phyloP scores from a whole-genome alignment of 1,284 basidiomycete species.

The Trametes versicolor region DNA sequence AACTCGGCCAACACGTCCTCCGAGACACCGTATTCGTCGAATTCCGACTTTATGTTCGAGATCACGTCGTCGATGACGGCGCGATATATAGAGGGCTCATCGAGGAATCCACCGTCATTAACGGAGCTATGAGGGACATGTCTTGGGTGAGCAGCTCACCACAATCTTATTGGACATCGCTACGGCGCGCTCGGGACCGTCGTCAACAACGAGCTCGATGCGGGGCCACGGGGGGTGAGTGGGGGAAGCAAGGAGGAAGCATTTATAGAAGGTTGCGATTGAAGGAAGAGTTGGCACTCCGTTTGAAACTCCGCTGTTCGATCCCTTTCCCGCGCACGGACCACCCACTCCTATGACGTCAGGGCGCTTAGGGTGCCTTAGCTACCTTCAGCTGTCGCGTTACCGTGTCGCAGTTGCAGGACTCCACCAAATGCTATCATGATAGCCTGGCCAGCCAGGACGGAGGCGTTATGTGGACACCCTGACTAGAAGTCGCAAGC shows the following conservation, averaged over 20 bases:
- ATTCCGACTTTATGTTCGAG: constrained; percentile 88
- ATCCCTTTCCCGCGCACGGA: constrained; percentile 58
- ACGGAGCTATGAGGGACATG: constrained; percentile 62
- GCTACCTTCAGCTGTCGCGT: not conserved
- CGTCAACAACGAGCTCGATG: constrained; percentile 47
- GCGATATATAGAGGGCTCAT: constrained; percentile 93
- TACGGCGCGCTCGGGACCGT: constrained; percentile 43
- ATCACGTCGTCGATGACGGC: constrained; percentile 98
- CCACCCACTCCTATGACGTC: constrained; percentile 39
- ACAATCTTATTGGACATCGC: constrained; percentile 90
- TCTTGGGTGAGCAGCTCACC: constrained; percentile 81
- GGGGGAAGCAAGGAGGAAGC: constrained; percentile 46
- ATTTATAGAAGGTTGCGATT: constrained; percentile 62
- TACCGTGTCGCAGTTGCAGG: too few relatives aligned
- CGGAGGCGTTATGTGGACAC: constrained; percentile 21
- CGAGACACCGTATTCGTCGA: constrained; percentile 96
- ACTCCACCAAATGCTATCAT: constrained; percentile 18
- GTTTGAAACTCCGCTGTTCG: constrained; percentile 46
- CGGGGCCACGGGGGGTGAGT: constrained; percentile 48
- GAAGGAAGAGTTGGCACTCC: constrained; percentile 51
- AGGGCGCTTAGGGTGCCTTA: not conserved
- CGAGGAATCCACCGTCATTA: constrained; percentile 63
- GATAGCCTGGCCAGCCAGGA: constrained; percentile 24
- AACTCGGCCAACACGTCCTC: constrained; percentile 92
- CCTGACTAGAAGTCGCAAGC: constrained; percentile 6